Conservation (phyloP, 2,329 filamentous ascomycete species). For the Ophiosphaerella narmari region DNA sequence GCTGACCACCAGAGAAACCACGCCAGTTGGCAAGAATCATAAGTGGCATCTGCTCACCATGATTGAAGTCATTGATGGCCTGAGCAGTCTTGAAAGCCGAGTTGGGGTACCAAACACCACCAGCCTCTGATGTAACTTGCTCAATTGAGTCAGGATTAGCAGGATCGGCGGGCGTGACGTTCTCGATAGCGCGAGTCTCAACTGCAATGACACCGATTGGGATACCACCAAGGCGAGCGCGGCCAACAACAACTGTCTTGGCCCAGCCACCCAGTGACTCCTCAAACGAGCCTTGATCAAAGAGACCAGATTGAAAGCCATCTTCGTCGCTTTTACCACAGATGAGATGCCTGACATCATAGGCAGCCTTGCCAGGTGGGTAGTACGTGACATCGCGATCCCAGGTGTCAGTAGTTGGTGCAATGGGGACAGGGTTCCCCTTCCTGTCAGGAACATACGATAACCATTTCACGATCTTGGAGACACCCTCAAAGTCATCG, state of each 20-base stretch:
- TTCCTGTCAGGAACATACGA: conserved; percentile 97
- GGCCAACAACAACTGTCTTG: conserved; percentile 92
- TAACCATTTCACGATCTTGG: conserved; percentile 98
- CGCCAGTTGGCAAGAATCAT: conserved; percentile 99
- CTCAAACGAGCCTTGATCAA: conserved; percentile 95
- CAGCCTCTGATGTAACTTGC: conserved; percentile 90
- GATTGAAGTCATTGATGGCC: conserved; percentile 98
- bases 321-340: conserved; percentile 82
- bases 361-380: conserved; percentile 80
- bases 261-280: conserved; percentile 97
- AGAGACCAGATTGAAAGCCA: conserved; percentile 87
- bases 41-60: conserved; percentile 94
- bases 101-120: conserved; percentile 99
- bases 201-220: conserved; percentile 98
- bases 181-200: conserved; percentile 94
- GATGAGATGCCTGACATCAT: conserved; percentile 95
- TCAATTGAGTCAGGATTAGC: conserved; percentile 99
- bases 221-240: conserved; percentile 94
- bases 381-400: conserved; percentile 87
- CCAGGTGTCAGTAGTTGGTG: conserved; percentile 83
- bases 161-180: conserved; percentile 92
- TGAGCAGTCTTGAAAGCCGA: conserved; percentile 99
- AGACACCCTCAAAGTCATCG: conserved; percentile 97
- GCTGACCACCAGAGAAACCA: conserved; percentile 99
- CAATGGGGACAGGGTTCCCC: conserved; percentile 89